Percentiles rank a stretch among this genome's conserved stretches.
Evolutionary conservation across 192 early-diverging fungal species (phyloP).

Genomic region (Coemansia sp.): DNA sequence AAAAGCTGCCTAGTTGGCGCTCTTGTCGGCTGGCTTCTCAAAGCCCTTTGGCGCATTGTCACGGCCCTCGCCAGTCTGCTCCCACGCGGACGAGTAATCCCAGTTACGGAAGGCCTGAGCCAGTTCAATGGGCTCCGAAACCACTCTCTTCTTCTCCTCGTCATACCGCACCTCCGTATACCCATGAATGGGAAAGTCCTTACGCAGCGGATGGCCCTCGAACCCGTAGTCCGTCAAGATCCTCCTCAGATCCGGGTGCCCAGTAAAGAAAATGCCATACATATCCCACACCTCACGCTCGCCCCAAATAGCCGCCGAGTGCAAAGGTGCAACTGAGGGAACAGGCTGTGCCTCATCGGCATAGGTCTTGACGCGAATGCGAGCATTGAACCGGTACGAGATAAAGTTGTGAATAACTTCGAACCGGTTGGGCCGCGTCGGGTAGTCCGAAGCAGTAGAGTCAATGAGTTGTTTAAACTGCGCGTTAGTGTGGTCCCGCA

Average conservation of each 20-base stretch:
- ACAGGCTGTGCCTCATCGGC: constrained; percentile 89
- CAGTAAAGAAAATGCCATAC: constrained; percentile 96
- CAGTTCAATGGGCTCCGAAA: constrained; percentile 94
- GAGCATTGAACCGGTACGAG: constrained; percentile 83
- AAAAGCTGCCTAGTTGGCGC: background rate
- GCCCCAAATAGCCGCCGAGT: constrained; percentile 92
- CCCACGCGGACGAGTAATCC: constrained; percentile 96
- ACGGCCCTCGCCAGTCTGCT: constrained; percentile 71
- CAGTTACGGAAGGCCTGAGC: constrained; percentile 96
- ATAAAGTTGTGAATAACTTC: constrained; percentile 96
- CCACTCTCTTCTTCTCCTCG: constrained; percentile 97
- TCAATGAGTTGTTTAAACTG: constrained; percentile 95
- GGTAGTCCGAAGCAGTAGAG: constrained; percentile 91
- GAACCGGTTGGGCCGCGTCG: constrained; percentile 89
- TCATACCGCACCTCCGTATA: constrained; percentile 99
- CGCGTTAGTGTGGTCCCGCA: constrained; percentile 88
- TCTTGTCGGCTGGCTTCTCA: constrained; percentile 34
- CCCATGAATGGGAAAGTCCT: constrained; percentile 99
- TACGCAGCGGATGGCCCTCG: constrained; percentile 92
- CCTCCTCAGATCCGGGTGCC: constrained; percentile 94
- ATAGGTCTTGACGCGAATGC: constrained; percentile 98
- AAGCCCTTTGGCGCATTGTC: constrained; percentile 55
- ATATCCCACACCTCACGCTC: constrained; percentile 99
- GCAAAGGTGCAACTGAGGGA: constrained; percentile 81
- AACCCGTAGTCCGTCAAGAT: constrained; percentile 99